phyloP scores from a whole-genome alignment of 2,329 filamentous ascomycete species.

The Aspergillus felis region DNA sequence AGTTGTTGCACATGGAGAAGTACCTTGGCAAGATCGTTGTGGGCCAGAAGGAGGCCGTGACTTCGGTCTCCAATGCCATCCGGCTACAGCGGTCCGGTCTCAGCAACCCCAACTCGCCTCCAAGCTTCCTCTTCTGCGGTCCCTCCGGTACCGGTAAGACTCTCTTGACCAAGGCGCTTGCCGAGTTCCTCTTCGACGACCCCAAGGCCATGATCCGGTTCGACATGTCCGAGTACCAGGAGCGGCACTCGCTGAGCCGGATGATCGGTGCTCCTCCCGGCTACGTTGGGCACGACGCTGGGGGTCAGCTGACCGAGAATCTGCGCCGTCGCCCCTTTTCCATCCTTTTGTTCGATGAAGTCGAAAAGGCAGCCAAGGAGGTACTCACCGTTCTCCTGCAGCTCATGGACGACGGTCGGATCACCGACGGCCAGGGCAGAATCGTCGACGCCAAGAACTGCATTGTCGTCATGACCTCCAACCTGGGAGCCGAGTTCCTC shows the following conservation, averaged over 20 bases:
- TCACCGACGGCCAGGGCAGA: conserved; percentile 95
- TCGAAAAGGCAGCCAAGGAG: conserved; percentile 98
- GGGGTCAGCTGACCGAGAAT: conserved; percentile 91
- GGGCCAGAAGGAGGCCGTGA: conserved; percentile 89
- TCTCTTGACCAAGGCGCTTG: conserved; percentile 89
- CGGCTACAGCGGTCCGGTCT: conserved; percentile 91
- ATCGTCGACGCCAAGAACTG: conserved; percentile 95
- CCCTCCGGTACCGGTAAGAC: conserved; percentile 98
- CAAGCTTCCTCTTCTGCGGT: conserved; percentile 97
- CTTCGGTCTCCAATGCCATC: conserved; percentile 92
- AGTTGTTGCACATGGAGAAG: conserved; percentile 95
- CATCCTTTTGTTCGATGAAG: conserved; percentile 94
- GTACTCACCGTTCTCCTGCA: conserved; percentile 95
- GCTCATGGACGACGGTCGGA: conserved; percentile 98
- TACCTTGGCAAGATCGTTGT: conserved; percentile 80
- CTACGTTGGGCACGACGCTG: conserved; percentile 94
- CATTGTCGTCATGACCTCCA: conserved; percentile 99
- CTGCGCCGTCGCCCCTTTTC: conserved; percentile 94
- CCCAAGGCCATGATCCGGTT: conserved; percentile 97
- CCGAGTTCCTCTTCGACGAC: conserved; percentile 97
- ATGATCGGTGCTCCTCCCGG: conserved; percentile 98
- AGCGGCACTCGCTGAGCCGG: conserved; percentile 87
- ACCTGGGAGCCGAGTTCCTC: conserved; percentile 93
- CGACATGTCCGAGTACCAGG: conserved; percentile 99
- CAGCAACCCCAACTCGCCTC: conserved; percentile 91